Evolutionary conservation across 2,329 filamentous ascomycete species (phyloP).

Genomic region (Cladosporium phlei): DNA sequence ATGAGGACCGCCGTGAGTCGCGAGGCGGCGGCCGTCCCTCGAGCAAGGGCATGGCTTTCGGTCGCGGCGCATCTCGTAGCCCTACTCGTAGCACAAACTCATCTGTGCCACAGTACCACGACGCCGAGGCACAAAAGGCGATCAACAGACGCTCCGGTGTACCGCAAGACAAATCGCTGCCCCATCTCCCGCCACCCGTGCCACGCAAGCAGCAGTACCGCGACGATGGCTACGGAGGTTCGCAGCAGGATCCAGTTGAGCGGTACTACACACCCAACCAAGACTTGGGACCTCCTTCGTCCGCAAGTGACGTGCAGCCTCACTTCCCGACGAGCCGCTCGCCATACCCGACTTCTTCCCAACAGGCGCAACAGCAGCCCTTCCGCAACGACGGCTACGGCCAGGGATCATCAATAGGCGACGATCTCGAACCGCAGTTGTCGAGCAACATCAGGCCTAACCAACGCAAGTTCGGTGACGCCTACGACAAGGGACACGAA

Average conservation of each 20-base stretch:
- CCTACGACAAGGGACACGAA: slow-evolving; percentile 73
- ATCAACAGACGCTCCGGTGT: slow-evolving; percentile 16
- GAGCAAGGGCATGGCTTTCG: slow-evolving; percentile 40
- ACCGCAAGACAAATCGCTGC: slow-evolving; percentile 27
- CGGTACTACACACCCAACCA: slow-evolving; percentile 30
- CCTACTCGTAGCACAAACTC: slow-evolving; percentile 44
- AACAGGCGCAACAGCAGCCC: slow-evolving; percentile 17
- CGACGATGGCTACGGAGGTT: slow-evolving; percentile 22
- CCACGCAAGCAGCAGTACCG: slow-evolving; percentile 30
- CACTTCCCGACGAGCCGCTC: slow-evolving; percentile 7
- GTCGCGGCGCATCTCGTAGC: slow-evolving; percentile 39
- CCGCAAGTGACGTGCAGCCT: slow-evolving; percentile 6
- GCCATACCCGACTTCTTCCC: slow-evolving; percentile 7
- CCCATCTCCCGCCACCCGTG: slow-evolving; percentile 21
- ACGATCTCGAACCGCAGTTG: slow-evolving; percentile 32
- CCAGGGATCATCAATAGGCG: slow-evolving; percentile 28
- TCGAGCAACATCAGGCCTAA: slow-evolving; percentile 58
- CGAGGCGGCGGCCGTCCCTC: slow-evolving; percentile 26
- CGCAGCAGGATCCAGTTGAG: slow-evolving; percentile 25
- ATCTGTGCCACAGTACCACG: slow-evolving; percentile 40
- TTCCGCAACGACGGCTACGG: slow-evolving; percentile 29
- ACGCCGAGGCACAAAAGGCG: slow-evolving; percentile 29
- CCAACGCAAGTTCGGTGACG: slow-evolving; percentile 80
- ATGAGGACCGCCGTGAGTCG: slow-evolving; percentile 22
- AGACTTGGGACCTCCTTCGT: slow-evolving; percentile 16